Evolutionary conservation across 2,329 filamentous ascomycete genomes (phyloP).

Genomic region (Teratosphaeria zuluensis): DNA sequence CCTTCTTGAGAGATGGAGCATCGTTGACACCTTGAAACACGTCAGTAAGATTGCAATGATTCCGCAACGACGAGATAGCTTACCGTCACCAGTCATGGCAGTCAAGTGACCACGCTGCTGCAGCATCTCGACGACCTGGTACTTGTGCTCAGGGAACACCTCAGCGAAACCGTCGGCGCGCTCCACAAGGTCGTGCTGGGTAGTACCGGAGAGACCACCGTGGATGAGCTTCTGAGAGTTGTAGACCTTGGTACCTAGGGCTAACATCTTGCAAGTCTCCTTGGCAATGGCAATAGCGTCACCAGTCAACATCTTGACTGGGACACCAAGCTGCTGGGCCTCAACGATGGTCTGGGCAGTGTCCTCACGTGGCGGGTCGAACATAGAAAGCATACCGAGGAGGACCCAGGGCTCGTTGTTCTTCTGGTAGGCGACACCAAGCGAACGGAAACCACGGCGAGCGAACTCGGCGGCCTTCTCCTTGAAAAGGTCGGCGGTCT

Average conservation of each 20-base stretch:
- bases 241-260: conserved; percentile 71
- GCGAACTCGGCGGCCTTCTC: conserved; percentile 67
- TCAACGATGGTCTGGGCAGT: conserved; percentile 70
- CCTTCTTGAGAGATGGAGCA: conserved; percentile 63
- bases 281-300: conserved; percentile 71
- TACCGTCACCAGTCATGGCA: conserved; percentile 65
- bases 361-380: conserved; percentile 69
- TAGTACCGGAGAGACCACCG: conserved; percentile 62
- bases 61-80: conserved; percentile 2
- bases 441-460: conserved; percentile 68
- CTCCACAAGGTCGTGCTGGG: conserved; percentile 68
- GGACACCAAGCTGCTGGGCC: conserved; percentile 65
- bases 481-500: conserved; percentile 57
- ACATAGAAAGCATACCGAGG: conserved; percentile 69
- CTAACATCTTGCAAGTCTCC: conserved; percentile 75
- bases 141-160: conserved; percentile 68
- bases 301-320: conserved; percentile 75
- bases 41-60: conserved; percentile 7
- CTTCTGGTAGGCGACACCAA: conserved; percentile 70
- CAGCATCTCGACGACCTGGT: conserved; percentile 66
- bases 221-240: conserved; percentile 70
- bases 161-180: conserved; percentile 65
- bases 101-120: conserved; percentile 64
- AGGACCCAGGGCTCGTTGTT: conserved; percentile 65
- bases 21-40: conserved; percentile 51